Conservation (phyloP, 768 basidiomycete genomes). For the Lentinus brumalis region DNA sequence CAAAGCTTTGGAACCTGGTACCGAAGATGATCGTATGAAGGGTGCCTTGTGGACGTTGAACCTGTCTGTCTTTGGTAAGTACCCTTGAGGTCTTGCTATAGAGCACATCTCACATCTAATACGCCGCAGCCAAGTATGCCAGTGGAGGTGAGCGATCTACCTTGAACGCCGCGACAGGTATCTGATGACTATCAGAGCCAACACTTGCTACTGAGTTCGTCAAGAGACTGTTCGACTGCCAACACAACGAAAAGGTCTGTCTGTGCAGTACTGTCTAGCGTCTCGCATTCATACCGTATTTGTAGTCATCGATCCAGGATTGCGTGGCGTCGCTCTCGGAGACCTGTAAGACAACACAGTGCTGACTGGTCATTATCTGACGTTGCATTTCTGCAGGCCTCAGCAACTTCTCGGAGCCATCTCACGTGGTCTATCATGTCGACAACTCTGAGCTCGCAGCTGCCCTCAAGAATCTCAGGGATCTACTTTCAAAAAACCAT, state of each 20-base stretch:
- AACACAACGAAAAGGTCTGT: conserved; percentile 80
- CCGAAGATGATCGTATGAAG: conserved; percentile 90
- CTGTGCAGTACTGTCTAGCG: neutral
- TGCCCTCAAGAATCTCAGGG: conserved; percentile 41
- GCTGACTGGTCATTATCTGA: neutral
- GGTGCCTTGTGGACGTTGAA: conserved; percentile 84
- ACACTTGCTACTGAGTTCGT: conserved; percentile 61
- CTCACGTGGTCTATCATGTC: conserved; percentile 55
- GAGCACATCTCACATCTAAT: neutral
- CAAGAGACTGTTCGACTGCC: conserved; percentile 65
- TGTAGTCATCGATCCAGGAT: conserved; percentile 75
- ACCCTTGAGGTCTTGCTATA: conserved; percentile 2
- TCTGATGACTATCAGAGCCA: conserved; percentile 49
- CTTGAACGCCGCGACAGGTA: neutral
- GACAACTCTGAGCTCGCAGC: conserved; percentile 43
- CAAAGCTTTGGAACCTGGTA: conserved; percentile 60
- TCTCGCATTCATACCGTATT: neutral
- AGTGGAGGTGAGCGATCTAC: conserved; percentile 36
- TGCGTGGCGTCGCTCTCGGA: conserved; percentile 65
- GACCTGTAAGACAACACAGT: conserved; percentile 45
- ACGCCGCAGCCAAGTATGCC: conserved; percentile 41
- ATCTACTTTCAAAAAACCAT: conserved; percentile 33
- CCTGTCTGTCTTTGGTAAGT: conserved; percentile 56
- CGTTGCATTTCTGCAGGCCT: conserved; percentile 45
- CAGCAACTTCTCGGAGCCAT: conserved; percentile 62